Evolutionary conservation across 768 basidiomycete genomes (phyloP), one percentile per base, ranked within the genome.

Genomic region (Amanita polypyramis): DNA sequence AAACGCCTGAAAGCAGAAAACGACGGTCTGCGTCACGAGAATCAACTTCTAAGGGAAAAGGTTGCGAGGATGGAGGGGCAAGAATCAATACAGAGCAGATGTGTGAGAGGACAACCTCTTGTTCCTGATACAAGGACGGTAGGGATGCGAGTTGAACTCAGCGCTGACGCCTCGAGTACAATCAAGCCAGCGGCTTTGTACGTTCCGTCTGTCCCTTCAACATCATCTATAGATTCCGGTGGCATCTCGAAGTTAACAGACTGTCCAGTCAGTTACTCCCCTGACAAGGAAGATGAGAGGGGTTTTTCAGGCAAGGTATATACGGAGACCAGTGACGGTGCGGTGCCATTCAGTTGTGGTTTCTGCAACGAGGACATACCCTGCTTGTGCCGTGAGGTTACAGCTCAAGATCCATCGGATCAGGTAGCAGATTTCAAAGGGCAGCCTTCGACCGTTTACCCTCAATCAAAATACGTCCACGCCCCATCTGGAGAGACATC

Each of bases 1-100:
- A 90, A 89, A 65, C 77, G 80, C 27, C 73, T 87, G 49, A 92
- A 91, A 64, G 87, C 89, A 55, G 90, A 93, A 60, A 93, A 93
- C 54, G 85, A 89, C 45, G 66, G 66, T 12, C 72, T 92, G 14
- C 77, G 77, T 43, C 67, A 69, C 51, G 86, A 91, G 64, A 91
- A 91, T 56, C 53, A 60, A 21, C 56, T 65, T 7, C 73, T 91
- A 25, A 79, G 74, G 59, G 74, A 76, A 30, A 75, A 62, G 54
- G 56, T 80, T 1, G 54, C 64, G 8, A 63, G 62, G 34, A 55
- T 73, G 30, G 75, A 76, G 23, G 34, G 33, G 55, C 62, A 49
- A 25, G 62, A 40, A 65, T 34, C 50, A 4, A 52, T 19, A 39
- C 55, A 6, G 45, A 52, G 34, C 62, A 66, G 44, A 62, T 59